phyloP scores from a whole-genome alignment of 1,284 basidiomycete genomes.

The Fomitopsis schrenkii region DNA sequence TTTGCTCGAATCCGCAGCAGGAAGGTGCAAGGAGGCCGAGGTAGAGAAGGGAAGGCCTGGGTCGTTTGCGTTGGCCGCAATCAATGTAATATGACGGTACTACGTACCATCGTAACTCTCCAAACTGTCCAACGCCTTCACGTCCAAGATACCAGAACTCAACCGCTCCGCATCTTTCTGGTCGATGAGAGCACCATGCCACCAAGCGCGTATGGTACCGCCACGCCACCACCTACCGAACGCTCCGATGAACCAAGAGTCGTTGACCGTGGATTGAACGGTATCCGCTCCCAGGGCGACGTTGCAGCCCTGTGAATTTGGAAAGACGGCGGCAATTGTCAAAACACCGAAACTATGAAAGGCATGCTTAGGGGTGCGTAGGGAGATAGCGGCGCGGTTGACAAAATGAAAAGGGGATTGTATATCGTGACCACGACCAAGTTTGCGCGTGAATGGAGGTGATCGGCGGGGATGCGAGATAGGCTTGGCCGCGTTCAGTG shows the following conservation, averaged over 20 bases:
- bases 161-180: conserved; percentile 69
- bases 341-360: conserved; percentile 83
- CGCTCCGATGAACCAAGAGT: conserved; percentile 84
- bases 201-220: conserved; percentile 67
- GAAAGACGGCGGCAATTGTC: conserved; percentile 78
- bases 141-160: conserved; percentile 67
- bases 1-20: conserved; percentile 39
- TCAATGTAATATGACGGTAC: background rate
- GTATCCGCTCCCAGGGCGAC: conserved; percentile 29
- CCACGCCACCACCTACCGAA: conserved; percentile 89
- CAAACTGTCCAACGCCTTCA: conserved; percentile 64
- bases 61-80: conserved; percentile 8
- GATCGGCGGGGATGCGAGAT: conserved; percentile 32
- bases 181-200: conserved; percentile 57
- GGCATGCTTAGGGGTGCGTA: conserved; percentile 90
- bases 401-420: conserved; percentile 78
- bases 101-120: conserved; percentile 57
- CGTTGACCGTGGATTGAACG: conserved; percentile 50
- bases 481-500: conserved; percentile 27
- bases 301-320: conserved; percentile 30
- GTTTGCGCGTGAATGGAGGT: conserved; percentile 23
- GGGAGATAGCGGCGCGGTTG: conserved; percentile 86
- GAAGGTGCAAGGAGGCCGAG: conserved; percentile 12
- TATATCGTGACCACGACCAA: conserved; percentile 27
- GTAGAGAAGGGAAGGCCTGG: conserved; percentile 44